Evolutionary conservation across 176 grass and related monocot species (phyloP).

Genomic region (Carex myosuroides): DNA sequence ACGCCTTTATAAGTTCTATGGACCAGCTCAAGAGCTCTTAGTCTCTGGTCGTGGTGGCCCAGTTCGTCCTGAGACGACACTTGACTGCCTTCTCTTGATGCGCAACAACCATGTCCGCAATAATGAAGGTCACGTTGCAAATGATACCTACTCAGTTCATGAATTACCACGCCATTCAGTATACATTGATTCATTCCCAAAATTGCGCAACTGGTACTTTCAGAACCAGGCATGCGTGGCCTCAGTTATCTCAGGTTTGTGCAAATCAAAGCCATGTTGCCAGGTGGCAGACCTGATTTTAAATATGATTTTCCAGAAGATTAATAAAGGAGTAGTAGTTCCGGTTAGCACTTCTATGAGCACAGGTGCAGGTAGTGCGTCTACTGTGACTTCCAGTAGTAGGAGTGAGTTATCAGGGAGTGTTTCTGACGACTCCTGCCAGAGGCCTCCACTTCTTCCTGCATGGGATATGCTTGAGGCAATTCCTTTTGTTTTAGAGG

Average conservation of each 20-base stretch:
- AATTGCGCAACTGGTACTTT: constrained; percentile 74
- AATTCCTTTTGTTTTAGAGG: constrained; percentile 81
- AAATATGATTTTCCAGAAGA: constrained; percentile 27
- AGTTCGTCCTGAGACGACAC: constrained; percentile 53
- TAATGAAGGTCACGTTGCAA: background rate
- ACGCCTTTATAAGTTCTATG: constrained; percentile 90
- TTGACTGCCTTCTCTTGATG: constrained; percentile 84
- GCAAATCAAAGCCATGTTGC: constrained; percentile 70
- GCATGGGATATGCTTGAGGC: constrained; percentile 49
- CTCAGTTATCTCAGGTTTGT: constrained; percentile 77
- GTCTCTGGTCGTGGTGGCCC: constrained; percentile 69
- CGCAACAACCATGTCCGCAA: constrained; percentile 43
- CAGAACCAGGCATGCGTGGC: constrained; percentile 98
- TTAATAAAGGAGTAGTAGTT: constrained; percentile 8
- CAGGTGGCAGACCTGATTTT: constrained; percentile 64
- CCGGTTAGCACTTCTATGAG: background rate
- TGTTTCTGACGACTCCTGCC: constrained; percentile 8
- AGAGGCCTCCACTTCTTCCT: constrained; percentile 21
- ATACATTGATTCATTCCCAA: constrained; percentile 96
- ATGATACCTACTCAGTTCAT: background rate
- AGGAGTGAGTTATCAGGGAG: background rate
- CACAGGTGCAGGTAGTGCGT: background rate
- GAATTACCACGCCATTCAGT: constrained; percentile 38
- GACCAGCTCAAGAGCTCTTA: constrained; percentile 62
- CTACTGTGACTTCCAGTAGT: constrained; percentile 11